Base-by-base conservation (phyloP, 225 moss, liverwort and hornwort genomes). In the Ulota crispa region DNA sequence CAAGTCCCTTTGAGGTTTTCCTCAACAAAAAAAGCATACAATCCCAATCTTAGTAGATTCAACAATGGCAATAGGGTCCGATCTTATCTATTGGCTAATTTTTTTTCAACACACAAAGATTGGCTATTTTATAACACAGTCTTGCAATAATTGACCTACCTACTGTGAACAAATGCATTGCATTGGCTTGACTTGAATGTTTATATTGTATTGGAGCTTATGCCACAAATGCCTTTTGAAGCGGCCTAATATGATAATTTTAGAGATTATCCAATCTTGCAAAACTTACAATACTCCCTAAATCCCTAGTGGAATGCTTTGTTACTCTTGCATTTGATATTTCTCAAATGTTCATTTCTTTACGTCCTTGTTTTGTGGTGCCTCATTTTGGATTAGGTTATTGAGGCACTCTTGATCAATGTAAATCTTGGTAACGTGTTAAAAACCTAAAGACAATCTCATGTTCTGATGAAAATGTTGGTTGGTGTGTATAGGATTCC, bases 261-360 rank as follows among this genome's bases (percentile, higher is more conserved):
- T 76, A 21, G 63, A 63, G 43, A 45, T 30, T 43, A 26, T 60
- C 20, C 63, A 31, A 0, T 43, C 8, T 23, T 30, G 63, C 15
- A 45, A 60, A 30, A 13, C 15, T 63, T 63, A 15, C n/a, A n/a
- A 10, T 19, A 36, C 34, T 24, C 47, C 26, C 11, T 52, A n/a
- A 77, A 18, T 77, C 64, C 52, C 77, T 26, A 36, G 65, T 53
- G 50, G 53, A 65, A 65, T 50, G 18, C 24, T 77, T 65, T 65
- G 18, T 52, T 52, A 16, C 18, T 77, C 62, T 62, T 43, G 76
- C 43, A 76, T 76, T 62, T 47, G 63, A 77, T 53, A 50, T 77
- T 65, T 77, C 65, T 50, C 15, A 24, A 45, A 52, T 65, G 47
- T 47, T 8, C 32, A 18, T 26, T 77, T 41, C 9, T 64, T 26